These are phyloP conservation scores for Microcyclospora tardicrescens DNA, from an alignment of 2,329 filamentous ascomycete genomes.

Conservation along the genomic window DNA sequence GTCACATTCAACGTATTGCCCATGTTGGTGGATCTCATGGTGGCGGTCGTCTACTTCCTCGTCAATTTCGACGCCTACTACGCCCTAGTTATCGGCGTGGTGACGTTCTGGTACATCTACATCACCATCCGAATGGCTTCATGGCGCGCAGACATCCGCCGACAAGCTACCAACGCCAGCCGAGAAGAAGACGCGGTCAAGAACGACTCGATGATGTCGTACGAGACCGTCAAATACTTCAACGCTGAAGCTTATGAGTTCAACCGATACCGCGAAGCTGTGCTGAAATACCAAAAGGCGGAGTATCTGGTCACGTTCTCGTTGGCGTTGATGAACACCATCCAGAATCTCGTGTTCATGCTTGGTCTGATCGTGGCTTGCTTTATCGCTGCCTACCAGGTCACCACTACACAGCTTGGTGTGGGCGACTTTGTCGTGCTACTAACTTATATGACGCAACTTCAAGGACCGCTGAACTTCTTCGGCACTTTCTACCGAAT, in stretches of 20 bases:
- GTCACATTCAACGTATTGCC: constrained; percentile 91
- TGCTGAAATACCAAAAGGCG: constrained; percentile 43
- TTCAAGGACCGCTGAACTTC: constrained; percentile 58
- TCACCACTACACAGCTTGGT: constrained; percentile 46
- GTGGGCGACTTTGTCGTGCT: constrained; percentile 59
- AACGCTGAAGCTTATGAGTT: constrained; percentile 49
- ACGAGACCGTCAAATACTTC: constrained; percentile 64
- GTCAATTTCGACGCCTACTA: constrained; percentile 76
- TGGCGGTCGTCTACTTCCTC: constrained; percentile 74
- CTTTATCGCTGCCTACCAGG: constrained; percentile 58
- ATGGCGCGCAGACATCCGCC: constrained; percentile 77
- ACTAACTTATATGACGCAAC: constrained; percentile 60
- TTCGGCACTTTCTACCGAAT: constrained; percentile 91
- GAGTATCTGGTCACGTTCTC: constrained; percentile 45
- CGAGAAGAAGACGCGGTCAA: constrained; percentile 94
- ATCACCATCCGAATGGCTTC: constrained; percentile 93
- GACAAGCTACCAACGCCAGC: constrained; percentile 89
- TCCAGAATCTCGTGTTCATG: constrained; percentile 52
- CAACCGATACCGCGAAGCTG: constrained; percentile 42
- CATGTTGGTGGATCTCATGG: constrained; percentile 79
- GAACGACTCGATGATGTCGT: constrained; percentile 98
- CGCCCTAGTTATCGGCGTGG: constrained; percentile 74
- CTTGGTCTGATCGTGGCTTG: constrained; percentile 53
- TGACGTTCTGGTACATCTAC: constrained; percentile 93
- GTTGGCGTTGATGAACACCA: constrained; percentile 46